Conservation (phyloP, 768 basidiomycete genomes). For the Mycena vulgaris region DNA sequence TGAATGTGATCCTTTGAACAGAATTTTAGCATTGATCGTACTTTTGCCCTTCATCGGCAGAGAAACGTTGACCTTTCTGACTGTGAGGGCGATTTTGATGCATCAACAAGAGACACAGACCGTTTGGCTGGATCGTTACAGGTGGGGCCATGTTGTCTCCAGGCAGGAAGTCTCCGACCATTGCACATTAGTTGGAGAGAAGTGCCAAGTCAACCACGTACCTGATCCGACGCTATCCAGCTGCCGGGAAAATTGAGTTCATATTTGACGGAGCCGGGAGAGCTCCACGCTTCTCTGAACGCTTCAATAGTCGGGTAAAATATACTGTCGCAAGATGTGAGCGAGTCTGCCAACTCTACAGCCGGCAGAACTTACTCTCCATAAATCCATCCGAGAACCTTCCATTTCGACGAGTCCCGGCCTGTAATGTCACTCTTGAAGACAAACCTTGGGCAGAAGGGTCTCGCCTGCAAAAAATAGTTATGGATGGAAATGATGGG, state of each 20-base stretch:
- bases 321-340: no score
- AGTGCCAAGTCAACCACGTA: not conserved
- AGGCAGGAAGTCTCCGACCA: conserved; percentile 13
- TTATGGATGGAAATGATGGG: not conserved
- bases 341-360: no score
- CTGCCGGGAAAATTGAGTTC: conserved; percentile 34
- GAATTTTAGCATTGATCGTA: not conserved
- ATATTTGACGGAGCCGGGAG: conserved; percentile 36
- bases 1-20: not conserved
- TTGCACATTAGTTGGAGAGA: not conserved
- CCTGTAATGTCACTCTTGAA: conserved; percentile 44
- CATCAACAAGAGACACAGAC: not conserved
- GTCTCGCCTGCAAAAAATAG: conserved; percentile 32
- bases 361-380: conserved; percentile 38
- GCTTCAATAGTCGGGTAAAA: conserved; percentile 40
- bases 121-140: conserved; percentile 37
- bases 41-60: conserved; percentile 35
- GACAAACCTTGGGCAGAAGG: conserved; percentile 41
- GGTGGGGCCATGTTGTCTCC: conserved; percentile 36
- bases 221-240: conserved; percentile 41
- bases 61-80: conserved; percentile 32
- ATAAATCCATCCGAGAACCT: conserved; percentile 40
- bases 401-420: conserved; percentile 39
- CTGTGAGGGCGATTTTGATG: not conserved
- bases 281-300: conserved; percentile 40